Evolutionary conservation across 345 rosid genomes (phyloP), one percentile per base, ranked within the genome.

Genomic region (Odontarrhena argentea): DNA sequence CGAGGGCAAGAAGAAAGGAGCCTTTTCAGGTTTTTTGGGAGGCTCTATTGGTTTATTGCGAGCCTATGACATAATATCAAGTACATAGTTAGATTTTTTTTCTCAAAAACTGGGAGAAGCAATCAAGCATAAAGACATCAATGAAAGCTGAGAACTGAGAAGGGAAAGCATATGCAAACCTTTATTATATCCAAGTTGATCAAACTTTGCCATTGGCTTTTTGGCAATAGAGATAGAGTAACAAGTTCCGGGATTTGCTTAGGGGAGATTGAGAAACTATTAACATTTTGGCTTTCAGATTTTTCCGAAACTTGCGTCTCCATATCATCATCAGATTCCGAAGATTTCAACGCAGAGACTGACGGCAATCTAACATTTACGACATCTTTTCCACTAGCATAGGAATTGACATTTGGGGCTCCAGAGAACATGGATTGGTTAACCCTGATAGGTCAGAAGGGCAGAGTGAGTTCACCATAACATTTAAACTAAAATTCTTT

Each of bases 121-220:
- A 18, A 13, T 38, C 28, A 40, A 14, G 18, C 28, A 25, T 3
- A 18, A 32, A 25, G 13, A 3, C 36, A 68, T 55, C 49, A 34
- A 13, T 11, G 9, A 32, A 51, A 58, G 6, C 5, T 28, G 41
- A 22, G 2, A n/a, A 49, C 5, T 28, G 41, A 22, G 2, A n/a
- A 49, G 9, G 9, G 9, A 66, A 58, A 54, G 24, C 45, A 43
- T 53, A 57, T 55, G 37, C 49, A 45, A 14, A 94, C 99, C 96
- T 91, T 94, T 76, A 91, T 94, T 53, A 88, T 86, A 76, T 91
- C 97, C 74, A 94, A 81, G 84, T 88, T 94, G 78, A 94, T 80
- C 87, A 91, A 78, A 75, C 96, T 81, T 67, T 94, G 97, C 99
- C 97, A 94, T 63, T 94, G 97, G 84, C 90, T 87, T 74, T 87